These are phyloP conservation scores for Pseudonitzschia multistriata DNA, from an alignment of 108 stramenopile genomes.

Conservation along the genomic window DNA sequence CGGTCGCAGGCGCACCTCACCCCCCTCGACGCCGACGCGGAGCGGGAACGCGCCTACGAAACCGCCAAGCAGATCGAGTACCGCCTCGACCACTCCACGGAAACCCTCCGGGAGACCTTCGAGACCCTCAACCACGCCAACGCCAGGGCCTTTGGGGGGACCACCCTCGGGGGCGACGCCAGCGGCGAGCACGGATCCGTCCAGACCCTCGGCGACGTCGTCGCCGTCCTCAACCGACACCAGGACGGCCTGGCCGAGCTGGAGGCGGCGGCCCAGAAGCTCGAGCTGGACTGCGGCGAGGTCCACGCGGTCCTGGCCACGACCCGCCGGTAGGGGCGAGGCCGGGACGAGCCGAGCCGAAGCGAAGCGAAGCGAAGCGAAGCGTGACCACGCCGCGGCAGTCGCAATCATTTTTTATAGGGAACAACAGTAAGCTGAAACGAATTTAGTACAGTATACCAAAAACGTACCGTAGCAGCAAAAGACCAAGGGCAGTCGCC, in stretches of 20 bases:
- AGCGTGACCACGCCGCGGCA: too few species aligned
- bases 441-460: too few species aligned
- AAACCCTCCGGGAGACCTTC: constrained; percentile 45
- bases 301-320: constrained; percentile 3
- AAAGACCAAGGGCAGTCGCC: too few species aligned
- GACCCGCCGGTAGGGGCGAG: neutral
- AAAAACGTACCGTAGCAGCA: too few species aligned
- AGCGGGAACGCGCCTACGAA: constrained; percentile 70
- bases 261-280: constrained; percentile 51
- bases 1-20: constrained; percentile 48
- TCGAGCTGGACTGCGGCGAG: constrained; percentile 61
- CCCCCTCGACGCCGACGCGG: constrained; percentile 68
- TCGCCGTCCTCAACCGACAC: constrained; percentile 68
- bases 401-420: too few species aligned
- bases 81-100: constrained; percentile 41
- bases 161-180: neutral
- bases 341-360: too few species aligned
- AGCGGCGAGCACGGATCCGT: constrained; percentile 26
- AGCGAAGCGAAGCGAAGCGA: too few species aligned
- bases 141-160: constrained; percentile 12
- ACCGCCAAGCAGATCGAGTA: constrained; percentile 52
- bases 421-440: too few species aligned
- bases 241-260: constrained; percentile 65
- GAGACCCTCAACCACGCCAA: constrained; percentile 52
- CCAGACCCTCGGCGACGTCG: constrained; percentile 34